phyloP scores from a whole-genome alignment of 1,284 basidiomycete genomes.

The Abortiporus biennis region DNA sequence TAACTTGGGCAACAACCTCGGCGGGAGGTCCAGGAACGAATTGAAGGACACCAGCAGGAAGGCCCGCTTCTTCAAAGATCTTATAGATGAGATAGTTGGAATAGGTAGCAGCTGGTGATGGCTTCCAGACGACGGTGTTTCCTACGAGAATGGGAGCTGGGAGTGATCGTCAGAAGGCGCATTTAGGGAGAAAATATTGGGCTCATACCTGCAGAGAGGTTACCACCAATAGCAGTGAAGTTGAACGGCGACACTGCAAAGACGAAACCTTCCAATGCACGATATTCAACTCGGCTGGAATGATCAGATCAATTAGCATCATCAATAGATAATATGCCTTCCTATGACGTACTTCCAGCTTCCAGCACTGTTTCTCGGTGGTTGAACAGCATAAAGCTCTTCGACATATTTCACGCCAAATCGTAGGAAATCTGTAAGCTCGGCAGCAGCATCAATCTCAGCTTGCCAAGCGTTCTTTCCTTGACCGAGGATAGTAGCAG shows the following conservation, averaged over 20 bases:
- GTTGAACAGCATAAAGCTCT: slow-evolving; percentile 90
- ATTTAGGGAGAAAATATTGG: not conserved
- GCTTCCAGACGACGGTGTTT: slow-evolving; percentile 97
- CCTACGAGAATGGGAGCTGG: slow-evolving; percentile 89
- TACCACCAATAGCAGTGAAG: slow-evolving; percentile 96
- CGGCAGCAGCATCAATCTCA: slow-evolving; percentile 98
- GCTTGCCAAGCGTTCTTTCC: slow-evolving; percentile 99
- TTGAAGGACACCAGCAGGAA: slow-evolving; percentile 94
- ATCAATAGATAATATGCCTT: slow-evolving; percentile 7
- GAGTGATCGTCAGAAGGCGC: slow-evolving; percentile 4
- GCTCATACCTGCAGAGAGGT: slow-evolving; percentile 68
- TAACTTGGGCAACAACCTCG: slow-evolving; percentile 77
- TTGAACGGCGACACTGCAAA: slow-evolving; percentile 98
- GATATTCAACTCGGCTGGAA: slow-evolving; percentile 87
- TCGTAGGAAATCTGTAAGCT: slow-evolving; percentile 93
- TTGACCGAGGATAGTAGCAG: slow-evolving; percentile 97
- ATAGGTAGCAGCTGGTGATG: slow-evolving; percentile 92
- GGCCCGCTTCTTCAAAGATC: slow-evolving; percentile 90
- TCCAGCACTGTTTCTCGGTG: slow-evolving; percentile 79
- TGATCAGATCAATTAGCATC: slow-evolving; percentile 1
- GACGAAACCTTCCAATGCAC: slow-evolving; percentile 95
- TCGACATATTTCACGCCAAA: slow-evolving; percentile 98
- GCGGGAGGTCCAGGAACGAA: slow-evolving; percentile 89
- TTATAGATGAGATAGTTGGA: slow-evolving; percentile 93
- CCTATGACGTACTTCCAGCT: slow-evolving; percentile 82